Evolutionary conservation across 305 asterid species (phyloP), one percentile per base, ranked within the genome.

Genomic region (Fraxinus latifolia): DNA sequence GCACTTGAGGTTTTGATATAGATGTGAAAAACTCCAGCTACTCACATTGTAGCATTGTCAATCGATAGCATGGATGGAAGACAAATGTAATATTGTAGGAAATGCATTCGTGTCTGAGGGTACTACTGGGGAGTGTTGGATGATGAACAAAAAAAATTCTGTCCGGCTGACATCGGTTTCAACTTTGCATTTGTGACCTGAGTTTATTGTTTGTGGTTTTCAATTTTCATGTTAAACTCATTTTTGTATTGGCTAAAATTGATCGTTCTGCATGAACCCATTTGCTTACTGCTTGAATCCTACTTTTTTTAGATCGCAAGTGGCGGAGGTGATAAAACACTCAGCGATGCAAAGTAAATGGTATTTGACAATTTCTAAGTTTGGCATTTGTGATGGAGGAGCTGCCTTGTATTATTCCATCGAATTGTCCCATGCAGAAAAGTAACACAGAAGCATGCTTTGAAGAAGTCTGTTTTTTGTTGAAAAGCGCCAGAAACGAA

Each of bases 241-340:
- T 21, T 25, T 65, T 65, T 11, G 17, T 65, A 25, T 60, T 65
- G 31, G 73, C 73, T 65, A 65, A 23, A 8, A 65, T 65, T 25
- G 14, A 65, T 25, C 17, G 2, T 65, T 65, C 33, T 65, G 33
- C 73, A 8, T 65, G 73, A 31, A 32, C 23, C 76, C 7, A 9
- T 15, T 70, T 32, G 73, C 39, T 70, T 70, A 31, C 11, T 70
- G 25, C 25, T 70, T 70, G 12, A 29, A 70, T 70, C 76, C 39
- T 70, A 3, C 27, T 0, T 70, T 32, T 29, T 32, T 7, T 65
- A 70, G 76, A 70, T 70, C 76, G 76, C 23, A 31, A 70, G 76
- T 70, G 76, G 76, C 39, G 76, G 44, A 70, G 76, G 76, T 70
- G 74, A 67, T 15, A 70, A 32, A 32, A 70, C 76, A 70, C 44